Conservation (phyloP, 1,284 basidiomycete genomes). For the Cyathus olla region DNA sequence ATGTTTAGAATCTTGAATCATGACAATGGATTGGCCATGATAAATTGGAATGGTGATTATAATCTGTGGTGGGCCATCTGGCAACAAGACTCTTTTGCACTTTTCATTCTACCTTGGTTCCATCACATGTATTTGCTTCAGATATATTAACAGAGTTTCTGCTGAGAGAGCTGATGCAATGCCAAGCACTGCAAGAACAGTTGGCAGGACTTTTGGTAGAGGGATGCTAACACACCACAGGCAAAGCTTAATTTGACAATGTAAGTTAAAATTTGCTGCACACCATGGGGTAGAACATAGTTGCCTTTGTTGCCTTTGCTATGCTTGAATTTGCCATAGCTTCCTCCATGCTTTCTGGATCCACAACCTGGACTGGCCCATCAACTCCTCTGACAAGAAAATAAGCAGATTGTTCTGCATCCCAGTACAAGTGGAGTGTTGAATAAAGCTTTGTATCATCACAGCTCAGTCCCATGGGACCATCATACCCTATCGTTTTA, state of each 20-base stretch:
- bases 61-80: neutral
- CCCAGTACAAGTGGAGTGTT: conserved; percentile 5
- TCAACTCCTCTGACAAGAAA: conserved; percentile 2
- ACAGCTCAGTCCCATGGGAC: conserved; percentile 21
- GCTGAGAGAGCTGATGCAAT: conserved; percentile 7
- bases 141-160: conserved; percentile 4
- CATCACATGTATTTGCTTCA: neutral
- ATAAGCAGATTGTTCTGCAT: conserved; percentile 2
- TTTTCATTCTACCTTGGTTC: neutral
- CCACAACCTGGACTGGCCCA: conserved; percentile 7
- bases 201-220: conserved; percentile 22
- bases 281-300: neutral
- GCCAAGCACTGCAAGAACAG: conserved; percentile 26
- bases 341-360: neutral
- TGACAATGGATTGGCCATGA: neutral
- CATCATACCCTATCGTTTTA: conserved; percentile 14
- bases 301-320: neutral
- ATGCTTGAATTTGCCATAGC: neutral
- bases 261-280: neutral
- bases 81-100: neutral
- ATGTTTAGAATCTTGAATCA: conserved; percentile 1
- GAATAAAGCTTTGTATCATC: conserved; percentile 17
- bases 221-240: conserved; percentile 20
- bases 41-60: neutral
- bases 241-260: conserved; percentile 12